Evolutionary conservation across 2,329 filamentous ascomycete genomes (phyloP), one percentile per base, ranked within the genome.

Genomic region (Trichoderma guizhouense): DNA sequence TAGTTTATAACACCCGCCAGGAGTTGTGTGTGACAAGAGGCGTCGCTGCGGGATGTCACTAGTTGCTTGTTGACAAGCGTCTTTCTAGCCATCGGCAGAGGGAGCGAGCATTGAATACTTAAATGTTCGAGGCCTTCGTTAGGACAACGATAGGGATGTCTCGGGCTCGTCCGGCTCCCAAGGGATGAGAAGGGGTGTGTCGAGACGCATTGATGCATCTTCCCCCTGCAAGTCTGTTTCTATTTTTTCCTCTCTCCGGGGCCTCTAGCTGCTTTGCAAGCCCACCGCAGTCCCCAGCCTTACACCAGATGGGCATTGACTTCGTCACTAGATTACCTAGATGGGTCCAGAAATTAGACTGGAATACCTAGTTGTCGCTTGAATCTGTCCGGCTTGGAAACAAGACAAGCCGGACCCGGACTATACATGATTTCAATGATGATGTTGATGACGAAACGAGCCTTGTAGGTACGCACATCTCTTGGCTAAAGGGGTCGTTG

Each of bases 191-290:
- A 51, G 57, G 66, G 28, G 66, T 36, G 55, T 51, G 36, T 62
- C 66, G 12, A 51, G 21, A 53, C 6, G 24, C 39, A 53, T 47
- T 64, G 34, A 64, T 63, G 67, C 67, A 32, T 28, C 58, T 30
- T 14, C 26, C 32, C 68, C 68, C 68, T 43, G 66, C 24, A 60
- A 60, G 66, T 57, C 47, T 32, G 43, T 57, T 64, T 63, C 68
- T 71, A 71, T 71, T 64, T 71, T 64, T 63, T n/a, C 34, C 43
- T 24, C 30, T 32, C 66, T 36, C 66, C 64, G n/a, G 28, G 43
- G 26, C 18, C 47, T 68, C n/a, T 30, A 51, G 30, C 51, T 15
- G 61, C 34, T 28, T 57, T 18, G 18, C 21, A 34, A 47, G n/a
- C 24, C 66, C 62, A 65, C 62, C 47, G 21, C 65, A 24, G 53